Evolutionary conservation across 2,329 filamentous ascomycete genomes (phyloP), one percentile per base, ranked within the genome.

Genomic region (Orbilia oligospora): DNA sequence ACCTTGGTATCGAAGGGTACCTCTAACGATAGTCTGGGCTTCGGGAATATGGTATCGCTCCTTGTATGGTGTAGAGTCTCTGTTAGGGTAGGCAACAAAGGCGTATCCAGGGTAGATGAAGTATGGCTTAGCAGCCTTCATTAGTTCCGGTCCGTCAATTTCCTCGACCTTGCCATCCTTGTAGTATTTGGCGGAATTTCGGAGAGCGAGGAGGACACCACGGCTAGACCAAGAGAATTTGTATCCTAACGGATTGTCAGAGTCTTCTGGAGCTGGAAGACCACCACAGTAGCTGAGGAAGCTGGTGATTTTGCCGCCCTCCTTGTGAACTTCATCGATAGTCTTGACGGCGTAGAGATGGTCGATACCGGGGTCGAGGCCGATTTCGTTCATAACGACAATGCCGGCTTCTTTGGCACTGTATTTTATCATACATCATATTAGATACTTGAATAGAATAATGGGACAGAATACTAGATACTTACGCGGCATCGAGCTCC

Each of bases 361-460:
- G 84, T 93, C 91, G 81, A 93, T 89, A 83, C 91, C 91, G 30
- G 91, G 91, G 84, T 92, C 91, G 51, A 87, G 85, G 79, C 93
- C 93, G 83, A 97, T 97, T 89, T 98, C 95, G 86, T 98, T 97
- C 92, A 97, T 94, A 84, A 97, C 94, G 10, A 93, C 97, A 84
- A 97, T 97, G 79, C 94, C 94, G 18, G 95, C 95, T 80, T 91
- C 92, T 88, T 97, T 97, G 84, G 89, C 90, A 82, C 91, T 87
- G 24, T 16, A n/a, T 44, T 76, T 24, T 24, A 24, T 49, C 5
- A 46, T 14, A 30, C 5, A 46, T 14, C 18, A 44, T 24, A 51
- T 55, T 24, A 55, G 14, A 36, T 24, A 22, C 9, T 14, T 36
- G 10, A 5, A 8, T 9, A 41, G n/a, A 41, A 16, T 41, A 36